These are phyloP conservation scores for Coniophora puteana DNA, from an alignment of 1,284 basidiomycete species.

Conservation along the genomic window DNA sequence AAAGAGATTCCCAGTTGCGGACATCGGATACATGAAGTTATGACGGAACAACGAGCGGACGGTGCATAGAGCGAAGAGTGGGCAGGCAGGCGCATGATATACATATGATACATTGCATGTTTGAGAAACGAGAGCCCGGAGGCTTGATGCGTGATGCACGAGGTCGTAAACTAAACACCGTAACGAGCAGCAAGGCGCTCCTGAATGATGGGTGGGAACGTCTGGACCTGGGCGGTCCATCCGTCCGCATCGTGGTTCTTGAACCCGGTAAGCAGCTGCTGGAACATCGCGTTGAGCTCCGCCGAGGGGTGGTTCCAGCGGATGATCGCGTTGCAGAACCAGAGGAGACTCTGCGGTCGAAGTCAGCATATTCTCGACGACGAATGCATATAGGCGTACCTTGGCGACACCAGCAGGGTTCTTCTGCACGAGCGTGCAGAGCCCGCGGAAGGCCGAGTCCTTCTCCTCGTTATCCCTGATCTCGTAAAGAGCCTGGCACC, in stretches of 20 bases:
- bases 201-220: slow-evolving; percentile 77
- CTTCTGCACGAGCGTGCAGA: slow-evolving; percentile 93
- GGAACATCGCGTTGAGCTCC: slow-evolving; percentile 90
- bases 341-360: slow-evolving; percentile 70
- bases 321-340: slow-evolving; percentile 97
- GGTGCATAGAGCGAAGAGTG: slow-evolving; percentile 7
- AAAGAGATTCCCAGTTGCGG: no score
- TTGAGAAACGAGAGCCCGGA: neutral
- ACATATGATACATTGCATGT: slow-evolving; percentile 6
- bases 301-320: slow-evolving; percentile 88
- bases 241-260: slow-evolving; percentile 78
- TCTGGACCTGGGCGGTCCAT: slow-evolving; percentile 73
- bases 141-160: slow-evolving; percentile 10
- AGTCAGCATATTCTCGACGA: slow-evolving; percentile 8
- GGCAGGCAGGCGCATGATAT: slow-evolving; percentile 6
- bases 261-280: slow-evolving; percentile 78
- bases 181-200: slow-evolving; percentile 75
- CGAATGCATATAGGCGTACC: slow-evolving; percentile 38
- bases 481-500: slow-evolving; percentile 97
- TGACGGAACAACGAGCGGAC: slow-evolving; percentile 13
- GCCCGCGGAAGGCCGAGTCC: slow-evolving; percentile 97
- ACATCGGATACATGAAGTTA: no score
- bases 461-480: slow-evolving; percentile 99
- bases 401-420: slow-evolving; percentile 91
- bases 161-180: slow-evolving; percentile 49